Evolutionary conservation across 805 yeast species (phyloP).

Genomic region (Peterozyma xylosa): DNA sequence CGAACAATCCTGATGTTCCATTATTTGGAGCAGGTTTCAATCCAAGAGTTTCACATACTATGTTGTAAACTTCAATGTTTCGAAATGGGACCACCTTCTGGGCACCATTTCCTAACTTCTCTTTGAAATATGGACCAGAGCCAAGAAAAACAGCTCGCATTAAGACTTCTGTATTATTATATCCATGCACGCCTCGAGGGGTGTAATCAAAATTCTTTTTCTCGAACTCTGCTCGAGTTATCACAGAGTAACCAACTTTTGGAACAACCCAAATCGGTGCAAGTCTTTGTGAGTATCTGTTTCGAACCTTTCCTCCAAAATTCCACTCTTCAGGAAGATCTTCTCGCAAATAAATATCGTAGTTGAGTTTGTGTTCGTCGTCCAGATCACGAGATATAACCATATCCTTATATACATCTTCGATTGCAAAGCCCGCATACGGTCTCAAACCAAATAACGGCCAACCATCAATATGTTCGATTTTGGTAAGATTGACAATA

Average conservation of each 20-base stretch:
- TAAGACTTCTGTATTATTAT: conserved; percentile 63
- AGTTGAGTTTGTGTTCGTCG: conserved; percentile 22
- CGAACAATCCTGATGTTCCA: conserved; percentile 30
- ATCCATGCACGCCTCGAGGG: conserved; percentile 84
- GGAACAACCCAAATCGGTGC: conserved; percentile 89
- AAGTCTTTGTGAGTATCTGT: conserved; percentile 45
- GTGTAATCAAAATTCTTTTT: conserved; percentile 38
- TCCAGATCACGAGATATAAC: conserved; percentile 20
- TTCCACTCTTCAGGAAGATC: conserved; percentile 47
- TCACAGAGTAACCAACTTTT: conserved; percentile 68
- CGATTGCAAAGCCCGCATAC: conserved; percentile 24
- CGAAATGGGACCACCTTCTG: conserved; percentile 51
- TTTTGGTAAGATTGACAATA: conserved; percentile 41
- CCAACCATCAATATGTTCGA: conserved; percentile 74
- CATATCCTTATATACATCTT: conserved; percentile 40
- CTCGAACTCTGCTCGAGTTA: conserved; percentile 52
- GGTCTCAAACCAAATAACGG: conserved; percentile 80
- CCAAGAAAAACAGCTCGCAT: conserved; percentile 83
- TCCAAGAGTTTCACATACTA: conserved; percentile 59
- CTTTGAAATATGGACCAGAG: conserved; percentile 68
- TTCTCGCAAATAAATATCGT: conserved; percentile 42
- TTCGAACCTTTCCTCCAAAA: conserved; percentile 39
- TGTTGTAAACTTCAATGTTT: conserved; percentile 67
- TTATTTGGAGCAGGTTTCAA: conserved; percentile 52
- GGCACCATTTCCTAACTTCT: conserved; percentile 21